These are phyloP conservation scores for Eucalyptus brandiana DNA, from an alignment of 345 rosid species.

Conservation along the genomic window DNA sequence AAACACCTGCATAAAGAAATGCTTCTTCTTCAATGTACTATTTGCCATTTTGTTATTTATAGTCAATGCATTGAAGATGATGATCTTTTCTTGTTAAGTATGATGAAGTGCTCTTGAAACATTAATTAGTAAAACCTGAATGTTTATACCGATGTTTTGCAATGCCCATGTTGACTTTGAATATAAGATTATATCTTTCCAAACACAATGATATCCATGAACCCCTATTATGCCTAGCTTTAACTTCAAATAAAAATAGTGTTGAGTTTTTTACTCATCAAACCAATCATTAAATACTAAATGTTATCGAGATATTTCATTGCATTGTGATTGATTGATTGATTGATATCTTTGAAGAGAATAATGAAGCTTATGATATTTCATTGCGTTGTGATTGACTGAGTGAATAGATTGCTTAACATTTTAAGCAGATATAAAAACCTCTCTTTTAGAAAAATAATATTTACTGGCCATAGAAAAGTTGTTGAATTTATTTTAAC, in stretches of 20 bases:
- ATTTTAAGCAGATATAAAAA: neutral
- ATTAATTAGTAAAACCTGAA: neutral
- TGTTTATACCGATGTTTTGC: neutral
- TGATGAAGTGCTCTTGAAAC: neutral
- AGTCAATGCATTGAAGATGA: neutral
- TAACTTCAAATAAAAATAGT: neutral
- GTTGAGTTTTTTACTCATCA: neutral
- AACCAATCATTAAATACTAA: neutral
- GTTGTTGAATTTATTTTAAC: neutral
- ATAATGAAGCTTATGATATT: neutral
- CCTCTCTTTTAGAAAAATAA: neutral
- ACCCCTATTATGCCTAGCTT: neutral
- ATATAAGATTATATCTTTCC: neutral
- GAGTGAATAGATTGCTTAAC: neutral
- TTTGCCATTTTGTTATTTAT: neutral
- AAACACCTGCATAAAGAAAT: neutral
- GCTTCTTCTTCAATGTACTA: accelerated
- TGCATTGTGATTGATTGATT: neutral
- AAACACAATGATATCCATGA: neutral
- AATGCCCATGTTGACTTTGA: neutral
- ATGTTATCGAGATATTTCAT: neutral
- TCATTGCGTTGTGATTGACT: neutral
- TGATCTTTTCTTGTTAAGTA: neutral
- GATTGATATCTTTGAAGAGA: neutral
- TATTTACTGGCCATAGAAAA: neutral